phyloP scores from a whole-genome alignment of 2,329 filamentous ascomycete species.

The Aspergillus pseudoglaucus region DNA sequence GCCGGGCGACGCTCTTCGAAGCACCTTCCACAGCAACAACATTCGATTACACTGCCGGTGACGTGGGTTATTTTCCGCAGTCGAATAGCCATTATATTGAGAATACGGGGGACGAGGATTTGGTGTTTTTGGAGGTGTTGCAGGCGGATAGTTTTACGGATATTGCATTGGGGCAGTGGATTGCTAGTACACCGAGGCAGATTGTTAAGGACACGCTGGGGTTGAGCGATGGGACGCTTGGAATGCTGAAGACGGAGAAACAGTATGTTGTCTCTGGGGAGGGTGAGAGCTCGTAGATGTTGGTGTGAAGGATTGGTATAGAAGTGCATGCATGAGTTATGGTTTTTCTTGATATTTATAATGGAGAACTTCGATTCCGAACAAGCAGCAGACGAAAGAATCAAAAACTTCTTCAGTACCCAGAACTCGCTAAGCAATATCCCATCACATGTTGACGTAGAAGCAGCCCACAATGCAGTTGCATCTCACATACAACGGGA shows the following conservation, averaged over 20 bases:
- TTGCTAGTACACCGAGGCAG: slow-evolving; percentile 49
- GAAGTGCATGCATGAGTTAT: no score
- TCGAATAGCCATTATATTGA: slow-evolving; percentile 80
- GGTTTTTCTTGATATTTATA: no score
- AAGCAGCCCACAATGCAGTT: no score
- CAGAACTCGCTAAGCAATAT: no score
- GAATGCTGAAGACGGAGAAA: slow-evolving; percentile 40
- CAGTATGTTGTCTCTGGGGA: slow-evolving; percentile 37
- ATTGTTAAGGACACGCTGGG: slow-evolving; percentile 53
- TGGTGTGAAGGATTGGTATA: no score
- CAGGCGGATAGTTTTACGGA: slow-evolving; percentile 58
- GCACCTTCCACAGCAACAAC: slow-evolving; percentile 63
- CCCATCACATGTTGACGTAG: no score
- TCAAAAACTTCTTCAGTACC: no score
- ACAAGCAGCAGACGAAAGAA: no score
- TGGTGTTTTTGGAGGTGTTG: slow-evolving; percentile 71
- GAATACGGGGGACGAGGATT: slow-evolving; percentile 67
- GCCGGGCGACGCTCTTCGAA: slow-evolving; percentile 65
- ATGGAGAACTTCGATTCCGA: no score
- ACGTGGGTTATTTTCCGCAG: slow-evolving; percentile 68
- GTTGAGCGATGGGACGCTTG: slow-evolving; percentile 35
- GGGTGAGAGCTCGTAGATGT: no score
- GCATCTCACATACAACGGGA: no score
- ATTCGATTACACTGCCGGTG: slow-evolving; percentile 68
- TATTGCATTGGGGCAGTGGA: slow-evolving; percentile 43